Evolutionary conservation across 257 asterid species (phyloP), one percentile per base, ranked within the genome.

Genomic region (Ligustrum vulgare): DNA sequence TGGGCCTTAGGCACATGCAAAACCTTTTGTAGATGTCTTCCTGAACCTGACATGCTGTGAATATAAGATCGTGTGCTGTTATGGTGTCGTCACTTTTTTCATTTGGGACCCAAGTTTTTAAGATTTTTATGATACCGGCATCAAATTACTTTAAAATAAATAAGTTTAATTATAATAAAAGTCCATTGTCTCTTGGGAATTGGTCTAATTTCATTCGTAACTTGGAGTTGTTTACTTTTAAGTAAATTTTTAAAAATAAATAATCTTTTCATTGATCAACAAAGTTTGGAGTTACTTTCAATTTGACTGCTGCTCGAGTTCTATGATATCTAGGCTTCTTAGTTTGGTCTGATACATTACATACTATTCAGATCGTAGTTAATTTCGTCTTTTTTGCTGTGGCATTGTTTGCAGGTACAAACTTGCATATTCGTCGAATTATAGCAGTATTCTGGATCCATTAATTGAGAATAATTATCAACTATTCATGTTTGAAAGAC

Each of bases 401-500:
- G 2, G 25, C 16, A 5, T 67, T 47, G 74, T 79, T 69, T 81
- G 82, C 90, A 92, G 99, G 91, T 93, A 91, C 85, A 90, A 87
- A 75, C 71, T 95, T 85, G 97, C 97, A 0, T 91, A 89, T 84
- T 87, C 97, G 22, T 93, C 96, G 22, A 95, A 91, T 76, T 93
- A 85, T 63, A 95, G 98, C 84, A 78, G 83, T 28, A 67, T 93
- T 60, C 72, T 95, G 83, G 93, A 93, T 84, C 96, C 91, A 9
- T 13, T 93, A 75, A 63, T 95, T n/a, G 89, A 89, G 81, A 95
- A 90, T 87, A 95, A 95, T 72, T 95, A 95, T 80, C 90, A 93
- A 58, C 81, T 95, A 67, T 95, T 95, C 83, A 93, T 93, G 96
- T 77, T 95, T 60, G 99, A 95, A 77, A 90, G 99, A 83, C 88